These are phyloP conservation scores for Breynia disticha DNA, from an alignment of 441 rosid genomes.

Conservation along the genomic window DNA sequence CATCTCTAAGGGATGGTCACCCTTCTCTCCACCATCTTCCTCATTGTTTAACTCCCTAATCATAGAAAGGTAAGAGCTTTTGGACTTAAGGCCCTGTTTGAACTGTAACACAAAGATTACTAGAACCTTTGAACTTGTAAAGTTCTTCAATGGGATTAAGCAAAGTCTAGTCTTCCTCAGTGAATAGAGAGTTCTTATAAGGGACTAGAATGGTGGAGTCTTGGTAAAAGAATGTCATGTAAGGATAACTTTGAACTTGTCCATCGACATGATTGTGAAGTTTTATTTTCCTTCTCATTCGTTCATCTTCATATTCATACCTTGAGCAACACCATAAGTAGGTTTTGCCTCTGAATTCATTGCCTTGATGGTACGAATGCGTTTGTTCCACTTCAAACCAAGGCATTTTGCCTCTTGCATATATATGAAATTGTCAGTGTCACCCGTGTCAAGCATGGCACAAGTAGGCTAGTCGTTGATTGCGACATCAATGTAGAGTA, in stretches of 20 bases:
- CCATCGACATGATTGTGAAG: not conserved
- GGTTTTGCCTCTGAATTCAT: too few species aligned
- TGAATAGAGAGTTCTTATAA: not conserved
- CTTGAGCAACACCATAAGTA: too few species aligned
- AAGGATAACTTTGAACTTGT: not conserved
- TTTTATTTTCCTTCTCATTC: not conserved
- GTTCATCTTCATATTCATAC: not conserved
- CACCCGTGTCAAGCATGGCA: too few species aligned
- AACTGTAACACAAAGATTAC: not conserved
- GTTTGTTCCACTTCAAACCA: too few species aligned
- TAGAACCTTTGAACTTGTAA: not conserved
- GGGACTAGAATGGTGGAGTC: not conserved
- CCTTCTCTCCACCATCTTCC: not conserved
- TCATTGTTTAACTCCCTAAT: not conserved
- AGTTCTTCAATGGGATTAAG: not conserved
- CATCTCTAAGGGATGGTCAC: too few species aligned
- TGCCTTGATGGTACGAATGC: too few species aligned
- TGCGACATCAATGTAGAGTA: too few species aligned
- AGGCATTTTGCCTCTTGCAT: too few species aligned
- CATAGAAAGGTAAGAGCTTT: not conserved
- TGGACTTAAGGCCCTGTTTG: too few species aligned
- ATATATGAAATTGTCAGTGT: too few species aligned
- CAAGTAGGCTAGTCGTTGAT: too few species aligned
- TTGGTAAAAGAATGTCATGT: not conserved
- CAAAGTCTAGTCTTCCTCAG: too few species aligned